phyloP scores from a whole-genome alignment of 129 eudicot genomes.

The Centaurea solstitialis region DNA sequence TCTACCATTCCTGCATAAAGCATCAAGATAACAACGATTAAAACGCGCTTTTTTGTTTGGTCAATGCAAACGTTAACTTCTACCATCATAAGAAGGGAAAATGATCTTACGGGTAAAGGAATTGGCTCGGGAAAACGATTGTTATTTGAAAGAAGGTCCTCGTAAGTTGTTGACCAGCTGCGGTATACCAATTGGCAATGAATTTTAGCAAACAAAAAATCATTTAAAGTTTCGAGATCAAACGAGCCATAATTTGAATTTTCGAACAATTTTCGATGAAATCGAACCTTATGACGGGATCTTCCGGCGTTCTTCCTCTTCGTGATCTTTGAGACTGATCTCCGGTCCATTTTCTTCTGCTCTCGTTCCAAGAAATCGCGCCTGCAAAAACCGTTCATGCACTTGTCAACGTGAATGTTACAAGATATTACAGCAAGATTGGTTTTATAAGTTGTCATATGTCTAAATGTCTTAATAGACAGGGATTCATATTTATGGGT shows the following conservation, averaged over 20 bases:
- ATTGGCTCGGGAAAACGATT: conserved; percentile 56
- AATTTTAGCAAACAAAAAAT: not conserved
- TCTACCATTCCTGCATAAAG: conserved; percentile 83
- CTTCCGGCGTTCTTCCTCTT: conserved; percentile 48
- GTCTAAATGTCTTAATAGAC: not conserved
- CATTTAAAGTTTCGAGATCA: not conserved
- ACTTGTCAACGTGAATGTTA: not conserved
- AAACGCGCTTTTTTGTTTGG: not conserved
- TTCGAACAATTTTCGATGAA: not conserved
- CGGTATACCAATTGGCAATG: conserved; percentile 20
- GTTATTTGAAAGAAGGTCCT: conserved; percentile 56
- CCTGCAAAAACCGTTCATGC: conserved; percentile 34
- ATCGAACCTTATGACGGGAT: conserved; percentile 64
- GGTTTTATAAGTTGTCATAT: not conserved
- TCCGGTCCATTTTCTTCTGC: conserved; percentile 64
- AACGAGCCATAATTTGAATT: not conserved
- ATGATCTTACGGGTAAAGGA: conserved; percentile 52
- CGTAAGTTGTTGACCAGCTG: conserved; percentile 81
- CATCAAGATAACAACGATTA: not conserved
- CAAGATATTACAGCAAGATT: too few species aligned
- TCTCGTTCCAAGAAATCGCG: conserved; percentile 62
- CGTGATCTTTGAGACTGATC: conserved; percentile 50
- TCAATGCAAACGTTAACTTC: conserved; percentile 1
- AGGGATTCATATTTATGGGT: not conserved
- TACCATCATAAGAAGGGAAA: not conserved